A percentile compares a stretch with the other conserved stretches of the same genome.
Evolutionary conservation across 495 filamentous ascomycete species (phyloP).

Genomic region (Penicillium manginii): DNA sequence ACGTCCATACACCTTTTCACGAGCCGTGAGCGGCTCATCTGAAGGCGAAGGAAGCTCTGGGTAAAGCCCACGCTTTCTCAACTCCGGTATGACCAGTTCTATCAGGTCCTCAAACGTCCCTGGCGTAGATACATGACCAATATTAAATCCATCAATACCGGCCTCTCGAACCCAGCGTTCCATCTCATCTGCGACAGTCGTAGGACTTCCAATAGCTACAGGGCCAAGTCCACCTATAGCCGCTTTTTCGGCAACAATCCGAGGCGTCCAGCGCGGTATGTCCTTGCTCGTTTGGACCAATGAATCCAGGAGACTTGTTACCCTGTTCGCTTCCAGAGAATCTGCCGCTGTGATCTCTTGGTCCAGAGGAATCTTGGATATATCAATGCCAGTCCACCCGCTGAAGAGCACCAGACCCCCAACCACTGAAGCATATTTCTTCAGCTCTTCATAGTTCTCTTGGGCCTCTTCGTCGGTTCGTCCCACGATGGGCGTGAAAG

Average conservation of each 20-base stretch:
- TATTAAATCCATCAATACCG: slow-evolving; percentile 66
- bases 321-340: slow-evolving; percentile 54
- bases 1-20: slow-evolving; percentile 64
- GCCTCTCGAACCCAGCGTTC: slow-evolving; percentile 61
- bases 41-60: slow-evolving; percentile 30
- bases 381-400: slow-evolving; percentile 66
- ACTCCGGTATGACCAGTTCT: slow-evolving; percentile 62
- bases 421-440: slow-evolving; percentile 54
- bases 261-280: slow-evolving; percentile 56
- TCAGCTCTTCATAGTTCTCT: slow-evolving; percentile 54
- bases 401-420: slow-evolving; percentile 63
- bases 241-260: slow-evolving; percentile 57
- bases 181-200: slow-evolving; percentile 60
- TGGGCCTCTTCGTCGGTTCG: slow-evolving; percentile 59
- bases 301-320: slow-evolving; percentile 53
- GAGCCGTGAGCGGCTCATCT: slow-evolving; percentile 53
- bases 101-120: slow-evolving; percentile 66
- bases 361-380: slow-evolving; percentile 59
- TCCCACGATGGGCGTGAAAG: slow-evolving; percentile 60
- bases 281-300: slow-evolving; percentile 56
- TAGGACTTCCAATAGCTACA: slow-evolving; percentile 54
- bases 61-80: slow-evolving; percentile 56
- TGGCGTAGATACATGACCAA: slow-evolving; percentile 58
- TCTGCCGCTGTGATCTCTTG: slow-evolving; percentile 58
- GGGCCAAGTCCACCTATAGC: slow-evolving; percentile 61